Base-by-base conservation (phyloP, 2,329 filamentous ascomycete species). In the Fusarium nurragi region DNA sequence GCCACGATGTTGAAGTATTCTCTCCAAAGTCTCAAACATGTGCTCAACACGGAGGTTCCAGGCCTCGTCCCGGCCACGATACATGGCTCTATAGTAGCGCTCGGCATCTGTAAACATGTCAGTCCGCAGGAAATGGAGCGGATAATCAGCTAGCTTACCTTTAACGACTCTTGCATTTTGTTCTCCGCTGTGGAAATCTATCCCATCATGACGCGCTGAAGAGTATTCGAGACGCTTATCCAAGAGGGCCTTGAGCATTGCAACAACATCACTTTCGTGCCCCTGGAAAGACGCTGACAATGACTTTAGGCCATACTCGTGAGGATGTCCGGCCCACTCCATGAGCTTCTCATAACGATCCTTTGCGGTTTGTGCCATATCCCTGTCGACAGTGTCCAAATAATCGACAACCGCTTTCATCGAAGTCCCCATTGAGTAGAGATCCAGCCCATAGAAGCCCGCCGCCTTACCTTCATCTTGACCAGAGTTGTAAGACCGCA, bases 41-140 rank as follows among this genome's bases (percentile, higher is more conserved):
- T 66, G 58, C 0, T 48, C 59, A 16, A 59, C 62, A 21, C 62
- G 37, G 23, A 66, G 62, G 12, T 66, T 64, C 62, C 57, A 64
- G 14, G 62, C 50, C 36, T 66, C 63, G 12, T 63, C 48, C 30
- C 49, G 40, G 22, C 57, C 52, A 8, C 64, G 47, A 23, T 66
- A 63, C 52, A 65, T 66, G 34, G 52, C 49, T 36, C 39, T 48
- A 21, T 66, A 65, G 45, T 65, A 65, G 18, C 66, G 44, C 8
- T 66, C 63, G 4, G 57, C 62, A 30, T 65, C 62, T 63, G 10
- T 18, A 5, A 14, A 32, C 21, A 43, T 23, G 38, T 18, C 7
- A 22, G 48, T 45, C 4, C 18, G 11, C n/a, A 4, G 9, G 6
- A 26, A 22, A 21, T 5, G 22, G 18, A 18, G 13, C 19, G 3